phyloP scores from a whole-genome alignment of 768 basidiomycete genomes.

The Myochromella boudieri region DNA sequence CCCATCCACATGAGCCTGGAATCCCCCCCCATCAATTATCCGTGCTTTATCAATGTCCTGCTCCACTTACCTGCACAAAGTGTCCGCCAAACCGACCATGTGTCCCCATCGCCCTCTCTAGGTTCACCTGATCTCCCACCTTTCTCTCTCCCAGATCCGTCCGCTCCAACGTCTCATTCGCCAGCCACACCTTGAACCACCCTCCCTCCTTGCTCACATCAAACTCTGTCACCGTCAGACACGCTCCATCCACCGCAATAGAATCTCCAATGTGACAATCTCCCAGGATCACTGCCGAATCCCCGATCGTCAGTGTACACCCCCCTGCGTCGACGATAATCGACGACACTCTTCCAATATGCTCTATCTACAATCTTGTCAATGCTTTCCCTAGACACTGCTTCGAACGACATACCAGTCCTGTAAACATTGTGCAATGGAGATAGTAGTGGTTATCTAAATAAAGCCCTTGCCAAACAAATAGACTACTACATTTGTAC shows the following conservation, averaged over 20 bases:
- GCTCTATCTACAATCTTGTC: slow-evolving; percentile 73
- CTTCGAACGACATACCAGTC: slow-evolving; percentile 54
- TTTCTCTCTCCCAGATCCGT: slow-evolving; percentile 90
- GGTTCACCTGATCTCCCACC: slow-evolving; percentile 81
- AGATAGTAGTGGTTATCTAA: too few species aligned
- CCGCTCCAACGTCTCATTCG: slow-evolving; percentile 89
- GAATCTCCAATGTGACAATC: slow-evolving; percentile 96
- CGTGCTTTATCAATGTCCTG: too few species aligned
- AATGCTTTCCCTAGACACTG: background rate
- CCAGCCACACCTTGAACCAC: slow-evolving; percentile 92
- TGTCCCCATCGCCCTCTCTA: slow-evolving; percentile 93
- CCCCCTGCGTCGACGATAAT: slow-evolving; percentile 70
- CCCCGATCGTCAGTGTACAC: slow-evolving; percentile 76
- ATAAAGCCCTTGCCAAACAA: slow-evolving; percentile 9
- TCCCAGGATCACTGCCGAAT: slow-evolving; percentile 69
- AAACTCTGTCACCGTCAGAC: slow-evolving; percentile 90
- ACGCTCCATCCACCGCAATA: slow-evolving; percentile 85
- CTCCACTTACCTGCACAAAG: slow-evolving; percentile 82
- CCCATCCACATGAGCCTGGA: slow-evolving; percentile 89
- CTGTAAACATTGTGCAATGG: slow-evolving; percentile 74
- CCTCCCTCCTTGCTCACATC: slow-evolving; percentile 59
- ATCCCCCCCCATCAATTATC: too few species aligned
- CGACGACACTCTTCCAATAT: slow-evolving; percentile 71
- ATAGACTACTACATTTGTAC: background rate
- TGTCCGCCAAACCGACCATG: slow-evolving; percentile 95